Evolutionary conservation across 2,329 filamentous ascomycete species (phyloP).

Genomic region (Sarocladiaceae sp.): DNA sequence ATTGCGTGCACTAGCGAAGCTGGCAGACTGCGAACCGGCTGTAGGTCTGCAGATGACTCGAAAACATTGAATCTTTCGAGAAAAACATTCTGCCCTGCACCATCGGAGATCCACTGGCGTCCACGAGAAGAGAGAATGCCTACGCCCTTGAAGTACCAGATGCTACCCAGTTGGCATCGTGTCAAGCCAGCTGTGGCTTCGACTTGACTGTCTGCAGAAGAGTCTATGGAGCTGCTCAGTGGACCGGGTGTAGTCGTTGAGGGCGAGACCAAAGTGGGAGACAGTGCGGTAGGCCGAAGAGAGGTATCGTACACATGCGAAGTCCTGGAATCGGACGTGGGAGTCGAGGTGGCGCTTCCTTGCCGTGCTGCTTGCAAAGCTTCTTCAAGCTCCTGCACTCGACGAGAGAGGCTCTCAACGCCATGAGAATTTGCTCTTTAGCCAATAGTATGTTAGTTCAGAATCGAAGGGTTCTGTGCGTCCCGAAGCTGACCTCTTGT

Average conservation of each 20-base stretch:
- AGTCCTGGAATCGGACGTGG: neutral
- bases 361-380: conserved; percentile 5
- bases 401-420: neutral
- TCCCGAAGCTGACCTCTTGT: conserved; percentile 6
- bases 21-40: neutral
- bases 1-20: neutral
- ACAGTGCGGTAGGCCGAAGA: neutral
- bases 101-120: conserved; percentile 12
- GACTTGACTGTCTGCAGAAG: neutral
- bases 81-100: conserved; percentile 4
- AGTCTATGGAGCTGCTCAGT: neutral
- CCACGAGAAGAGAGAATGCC: conserved; percentile 13
- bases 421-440: neutral
- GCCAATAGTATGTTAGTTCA: neutral
- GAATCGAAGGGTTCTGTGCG: neutral
- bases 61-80: conserved; percentile 9
- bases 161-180: conserved; percentile 11
- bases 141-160: conserved; percentile 15
- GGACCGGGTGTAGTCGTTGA: neutral
- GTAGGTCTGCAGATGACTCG: neutral
- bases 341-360: neutral
- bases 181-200: neutral
- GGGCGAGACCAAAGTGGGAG: neutral
- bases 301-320: too few relatives aligned
- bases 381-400: conserved; percentile 7